Evolutionary conservation across 805 yeast genomes (phyloP).

Genomic region (Saccharomycopsis vini): DNA sequence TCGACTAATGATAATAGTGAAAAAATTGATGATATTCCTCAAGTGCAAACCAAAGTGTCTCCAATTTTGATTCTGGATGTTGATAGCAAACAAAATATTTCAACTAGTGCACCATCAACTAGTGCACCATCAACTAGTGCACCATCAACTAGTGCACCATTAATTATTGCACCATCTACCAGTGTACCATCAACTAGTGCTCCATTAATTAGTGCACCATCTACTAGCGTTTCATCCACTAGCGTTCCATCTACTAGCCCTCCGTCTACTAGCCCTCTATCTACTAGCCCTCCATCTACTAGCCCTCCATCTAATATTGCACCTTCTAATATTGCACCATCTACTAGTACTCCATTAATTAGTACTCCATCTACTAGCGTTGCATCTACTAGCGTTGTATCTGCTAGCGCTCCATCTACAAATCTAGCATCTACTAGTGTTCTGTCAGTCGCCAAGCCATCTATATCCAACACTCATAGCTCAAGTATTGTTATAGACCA

Average conservation of each 20-base stretch:
- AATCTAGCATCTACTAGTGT: neutral
- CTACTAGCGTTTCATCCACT: too few relatives aligned
- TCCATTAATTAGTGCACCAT: too few relatives aligned
- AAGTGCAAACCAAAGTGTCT: too few relatives aligned
- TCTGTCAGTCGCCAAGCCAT: conserved; percentile 3
- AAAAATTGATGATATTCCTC: too few relatives aligned
- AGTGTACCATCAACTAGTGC: too few relatives aligned
- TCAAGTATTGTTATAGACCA: neutral
- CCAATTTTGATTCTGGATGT: too few relatives aligned
- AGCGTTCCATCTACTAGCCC: too few relatives aligned
- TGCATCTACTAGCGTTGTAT: neutral
- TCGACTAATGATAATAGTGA: too few relatives aligned
- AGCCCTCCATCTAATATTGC: neutral
- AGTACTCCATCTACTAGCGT: neutral
- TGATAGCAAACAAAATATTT: too few relatives aligned
- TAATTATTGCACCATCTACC: neutral
- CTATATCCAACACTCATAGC: conserved; percentile 1
- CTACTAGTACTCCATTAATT: neutral
- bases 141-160: neutral
- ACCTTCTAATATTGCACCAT: neutral
- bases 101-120: too few relatives aligned
- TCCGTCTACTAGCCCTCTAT: too few relatives aligned
- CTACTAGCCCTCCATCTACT: too few relatives aligned
- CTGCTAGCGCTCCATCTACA: neutral
- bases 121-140: neutral